Evolutionary conservation across 2,329 filamentous ascomycete species (phyloP), one percentile per base, ranked within the genome.

Genomic region (Cercospora nicotianae): DNA sequence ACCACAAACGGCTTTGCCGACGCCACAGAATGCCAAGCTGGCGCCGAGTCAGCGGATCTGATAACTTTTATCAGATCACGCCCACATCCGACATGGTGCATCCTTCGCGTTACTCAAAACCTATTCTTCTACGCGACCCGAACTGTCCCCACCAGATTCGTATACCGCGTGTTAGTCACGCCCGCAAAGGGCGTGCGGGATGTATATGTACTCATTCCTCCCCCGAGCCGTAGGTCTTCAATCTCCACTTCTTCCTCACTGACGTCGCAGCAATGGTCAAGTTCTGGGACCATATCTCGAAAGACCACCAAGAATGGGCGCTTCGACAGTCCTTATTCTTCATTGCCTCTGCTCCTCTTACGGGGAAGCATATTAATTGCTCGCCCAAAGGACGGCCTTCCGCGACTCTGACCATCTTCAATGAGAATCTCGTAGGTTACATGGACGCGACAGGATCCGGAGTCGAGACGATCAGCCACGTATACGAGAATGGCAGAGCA

Each of bases 361-460:
- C 84, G n/a, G 89, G 87, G 20, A 79, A 81, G 1, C 91, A 94
- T 80, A 83, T 94, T 81, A 94, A 94, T 75, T 81, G 93, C 65
- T 93, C 90, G 0, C 90, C 91, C 60, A 93, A 94, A 79, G 91
- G 91, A 60, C 84, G 90, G 23, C 82, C 87, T 0, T 82, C 85
- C 18, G 80, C 84, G n/a, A 88, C 88, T 30, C 87, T 91, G 73
- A 83, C 86, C 33, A 81, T 91, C 63, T 81, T 91, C 63, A 79
- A 80, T 8, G 82, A 85, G 31, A 89, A 85, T 69, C 81, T 82
- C n/a, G 86, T 85, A 66, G 89, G 87, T 28, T 94, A 93, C 75
- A 83, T 93, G 65, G 91, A 94, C 75, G 86, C 89, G 68, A 92
- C 89, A 1, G 91, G 91, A 31, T 91, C 89, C 33, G 91, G 91